Conservation (phyloP, 306 rosid species). For the Cucurbita ficifolia region DNA sequence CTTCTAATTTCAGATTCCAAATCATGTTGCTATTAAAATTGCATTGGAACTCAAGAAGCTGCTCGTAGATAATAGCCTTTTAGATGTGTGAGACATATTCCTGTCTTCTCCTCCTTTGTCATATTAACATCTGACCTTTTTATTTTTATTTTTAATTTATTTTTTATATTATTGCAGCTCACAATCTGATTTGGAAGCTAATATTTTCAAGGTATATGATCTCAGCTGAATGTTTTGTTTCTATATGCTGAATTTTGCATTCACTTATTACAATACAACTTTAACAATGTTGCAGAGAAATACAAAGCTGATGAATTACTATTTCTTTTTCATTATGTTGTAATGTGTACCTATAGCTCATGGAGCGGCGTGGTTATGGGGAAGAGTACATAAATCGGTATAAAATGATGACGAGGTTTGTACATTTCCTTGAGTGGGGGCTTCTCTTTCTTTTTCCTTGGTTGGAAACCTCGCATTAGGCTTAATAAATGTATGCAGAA, state of each 20-base stretch:
- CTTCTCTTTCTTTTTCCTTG: not conserved
- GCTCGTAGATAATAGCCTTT: constrained; percentile 86
- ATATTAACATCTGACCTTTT: not conserved
- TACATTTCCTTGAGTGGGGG: not conserved
- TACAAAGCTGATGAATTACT: not conserved
- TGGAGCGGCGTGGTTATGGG: constrained; percentile 83
- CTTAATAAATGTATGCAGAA: not conserved
- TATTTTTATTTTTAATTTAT: no score
- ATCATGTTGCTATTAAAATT: constrained; percentile 79
- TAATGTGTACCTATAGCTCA: constrained; percentile 27
- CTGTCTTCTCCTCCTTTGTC: not conserved
- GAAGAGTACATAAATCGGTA: constrained; percentile 78
- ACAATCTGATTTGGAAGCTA: constrained; percentile 78
- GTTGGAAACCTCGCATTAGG: not conserved
- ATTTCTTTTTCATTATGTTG: not conserved
- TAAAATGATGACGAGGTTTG: constrained; percentile 88
- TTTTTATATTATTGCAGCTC: constrained; percentile 30
- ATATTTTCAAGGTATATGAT: constrained; percentile 66
- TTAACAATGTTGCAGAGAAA: not conserved
- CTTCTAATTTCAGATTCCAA: constrained; percentile 70
- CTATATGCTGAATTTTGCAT: not conserved
- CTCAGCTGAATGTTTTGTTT: not conserved
- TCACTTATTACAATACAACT: not conserved
- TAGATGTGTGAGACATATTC: constrained; percentile 59
- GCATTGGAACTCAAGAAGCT: constrained; percentile 93